Percentiles rank a stretch among this genome's conserved stretches.
Conservation (phyloP, 768 basidiomycete genomes). For the Termitomyces sp. region DNA sequence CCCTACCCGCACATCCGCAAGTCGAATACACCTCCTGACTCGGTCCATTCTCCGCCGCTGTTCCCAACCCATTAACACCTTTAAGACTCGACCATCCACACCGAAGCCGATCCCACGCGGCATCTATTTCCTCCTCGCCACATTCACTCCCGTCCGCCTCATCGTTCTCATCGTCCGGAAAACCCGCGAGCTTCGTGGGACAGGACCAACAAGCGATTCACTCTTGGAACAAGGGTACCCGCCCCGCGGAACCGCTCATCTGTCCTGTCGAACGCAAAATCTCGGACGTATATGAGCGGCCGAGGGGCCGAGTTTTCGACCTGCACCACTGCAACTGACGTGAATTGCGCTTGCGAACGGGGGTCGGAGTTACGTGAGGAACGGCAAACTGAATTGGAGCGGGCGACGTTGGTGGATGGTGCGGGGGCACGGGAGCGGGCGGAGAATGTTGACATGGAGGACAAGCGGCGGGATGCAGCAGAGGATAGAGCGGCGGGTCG, state of each 20-base stretch:
- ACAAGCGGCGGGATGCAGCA: conserved; percentile 17
- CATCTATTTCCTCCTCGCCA: conserved; percentile 24
- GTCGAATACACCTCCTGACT: too few species aligned
- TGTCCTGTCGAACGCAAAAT: conserved; percentile 34
- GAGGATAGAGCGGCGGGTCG: conserved; percentile 17
- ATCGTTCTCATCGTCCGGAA: conserved; percentile 16
- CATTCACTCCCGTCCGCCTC: conserved; percentile 13
- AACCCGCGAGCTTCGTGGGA: conserved; percentile 27
- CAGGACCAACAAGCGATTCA: conserved; percentile 34
- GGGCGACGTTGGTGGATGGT: conserved; percentile 10
- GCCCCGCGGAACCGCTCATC: conserved; percentile 40
- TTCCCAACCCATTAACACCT: too few species aligned
- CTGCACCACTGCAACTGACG: not conserved
- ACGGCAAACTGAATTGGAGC: conserved; percentile 12
- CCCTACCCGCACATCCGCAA: too few species aligned
- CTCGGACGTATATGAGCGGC: conserved; percentile 37
- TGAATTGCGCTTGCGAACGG: too few species aligned
- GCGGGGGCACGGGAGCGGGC: conserved; percentile 20
- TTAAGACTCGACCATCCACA: too few species aligned
- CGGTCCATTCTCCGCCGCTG: too few species aligned
- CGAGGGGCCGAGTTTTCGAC: not conserved
- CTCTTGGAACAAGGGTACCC: conserved; percentile 39
- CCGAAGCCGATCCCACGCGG: conserved; percentile 21
- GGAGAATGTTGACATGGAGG: conserved; percentile 29
- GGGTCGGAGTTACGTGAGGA: not conserved